Evolutionary conservation across 805 yeast species (phyloP).

Genomic region (Monosporozyma siamensis): DNA sequence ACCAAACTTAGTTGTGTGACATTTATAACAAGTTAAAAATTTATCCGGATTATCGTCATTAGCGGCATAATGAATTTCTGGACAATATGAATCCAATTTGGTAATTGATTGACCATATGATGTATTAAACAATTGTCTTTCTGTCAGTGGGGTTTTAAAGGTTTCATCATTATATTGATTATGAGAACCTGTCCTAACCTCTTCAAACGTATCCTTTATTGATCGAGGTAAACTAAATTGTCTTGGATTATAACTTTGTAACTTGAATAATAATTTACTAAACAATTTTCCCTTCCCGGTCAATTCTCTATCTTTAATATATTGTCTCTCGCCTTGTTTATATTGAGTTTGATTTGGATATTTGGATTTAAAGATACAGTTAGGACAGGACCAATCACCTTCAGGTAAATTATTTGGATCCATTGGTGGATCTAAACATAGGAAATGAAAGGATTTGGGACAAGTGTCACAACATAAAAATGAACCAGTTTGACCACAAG

Average conservation of each 20-base stretch:
- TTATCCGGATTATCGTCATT: constrained; percentile 47
- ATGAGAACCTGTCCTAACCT: constrained; percentile 53
- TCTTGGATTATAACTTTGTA: constrained; percentile 53
- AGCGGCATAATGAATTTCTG: constrained; percentile 37
- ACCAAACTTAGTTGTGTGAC: constrained; percentile 60
- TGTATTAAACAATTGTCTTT: constrained; percentile 40
- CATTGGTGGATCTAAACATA: constrained; percentile 85
- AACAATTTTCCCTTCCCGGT: constrained; percentile 31
- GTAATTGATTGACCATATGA: constrained; percentile 30
- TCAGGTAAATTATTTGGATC: constrained; percentile 70
- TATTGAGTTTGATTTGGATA: constrained; percentile 22
- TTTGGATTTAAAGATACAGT: constrained; percentile 45
- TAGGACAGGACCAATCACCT: constrained; percentile 82
- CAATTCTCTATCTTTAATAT: constrained; percentile 6
- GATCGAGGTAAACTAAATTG: constrained; percentile 59
- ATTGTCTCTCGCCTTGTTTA: constrained; percentile 17
- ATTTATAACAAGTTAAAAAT: constrained; percentile 63
- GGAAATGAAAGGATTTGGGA: constrained; percentile 84
- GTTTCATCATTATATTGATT: constrained; percentile 66
- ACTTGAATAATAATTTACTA: constrained; percentile 48
- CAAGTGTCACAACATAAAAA: constrained; percentile 92
- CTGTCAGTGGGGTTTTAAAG: constrained; percentile 35
- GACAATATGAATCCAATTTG: constrained; percentile 35
- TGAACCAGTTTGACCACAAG: constrained; percentile 83
- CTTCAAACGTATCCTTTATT: constrained; percentile 62